Base-by-base conservation (phyloP, 192 early-diverging fungal genomes). In the Coemansia sp. region DNA sequence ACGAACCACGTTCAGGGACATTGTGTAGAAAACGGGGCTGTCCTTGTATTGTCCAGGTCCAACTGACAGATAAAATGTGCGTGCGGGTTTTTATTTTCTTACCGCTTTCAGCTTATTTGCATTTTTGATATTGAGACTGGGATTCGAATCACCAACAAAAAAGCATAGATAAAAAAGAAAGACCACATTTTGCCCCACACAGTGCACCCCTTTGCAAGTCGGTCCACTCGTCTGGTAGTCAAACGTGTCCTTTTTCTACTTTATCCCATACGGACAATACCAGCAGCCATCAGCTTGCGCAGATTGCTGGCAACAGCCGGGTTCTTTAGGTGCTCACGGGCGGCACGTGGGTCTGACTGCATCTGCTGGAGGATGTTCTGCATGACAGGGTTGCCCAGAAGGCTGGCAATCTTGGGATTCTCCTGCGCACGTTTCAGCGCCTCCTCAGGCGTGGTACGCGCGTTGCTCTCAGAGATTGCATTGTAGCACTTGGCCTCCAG, bases 311-410 rank as follows among this genome's bases (percentile, higher is more conserved):
- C 93, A 60, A 99, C 87, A 22, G 76, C 77, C 3, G 95, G 95
- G 88, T 98, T 98, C 87, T 97, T 95, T 80, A 99, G 84, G 68
- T 99, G 96, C 84, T 97, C 96, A 63, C 89, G 89, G 36, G 90
- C 90, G 42, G 97, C 96, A 61, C 87, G 85, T 10, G 97, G 97
- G 76, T 99, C 93, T 65, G 91, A 86, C 80, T 98, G 94, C 94
- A 97, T 97, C 81, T 97, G 95, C 79, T 95, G 89, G 68, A 99
- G 87, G 65, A 99, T 98, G 76, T 88, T 87, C 72, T 94, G 91
- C 97, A 99, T 99, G 66, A 93, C 88, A 13, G 97, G 97, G 80
- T 99, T 96, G 19, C 71, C 85, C 75, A 99, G 83, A 66, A 98
- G 88, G 63, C 84, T 83, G 68, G 88, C 86, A 19, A 98, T 89